These are phyloP conservation scores for Phaeotremella fagi DNA, from an alignment of 768 basidiomycete species.

Conservation along the genomic window DNA sequence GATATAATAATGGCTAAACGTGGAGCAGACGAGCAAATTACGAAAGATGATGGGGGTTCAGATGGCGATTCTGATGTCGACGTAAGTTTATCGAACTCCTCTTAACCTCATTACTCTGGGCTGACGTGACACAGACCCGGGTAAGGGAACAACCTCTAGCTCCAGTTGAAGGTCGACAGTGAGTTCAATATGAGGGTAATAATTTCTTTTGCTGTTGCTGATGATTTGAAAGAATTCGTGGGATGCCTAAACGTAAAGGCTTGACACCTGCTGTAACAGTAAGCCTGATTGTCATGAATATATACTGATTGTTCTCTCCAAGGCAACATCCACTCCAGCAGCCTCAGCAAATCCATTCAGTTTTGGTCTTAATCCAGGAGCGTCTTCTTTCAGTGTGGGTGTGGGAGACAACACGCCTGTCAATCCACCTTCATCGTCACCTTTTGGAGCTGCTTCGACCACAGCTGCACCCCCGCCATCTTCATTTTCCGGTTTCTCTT, in stretches of 20 bases:
- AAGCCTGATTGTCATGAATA: background rate
- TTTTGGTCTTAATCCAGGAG: background rate
- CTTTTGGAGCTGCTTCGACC: slow-evolving; percentile 6
- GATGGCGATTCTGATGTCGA: slow-evolving; percentile 30
- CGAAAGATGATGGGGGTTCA: slow-evolving; percentile 33
- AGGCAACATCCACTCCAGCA: background rate
- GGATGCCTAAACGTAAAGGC: slow-evolving; percentile 43
- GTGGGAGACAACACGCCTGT: background rate
- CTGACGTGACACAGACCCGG: slow-evolving; percentile 22
- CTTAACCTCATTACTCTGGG: background rate
- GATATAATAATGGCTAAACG: slow-evolving; percentile 47
- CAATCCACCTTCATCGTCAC: slow-evolving; percentile 1
- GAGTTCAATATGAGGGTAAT: slow-evolving; percentile 2
- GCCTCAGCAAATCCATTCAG: background rate
- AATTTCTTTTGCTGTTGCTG: background rate
- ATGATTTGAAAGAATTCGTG: slow-evolving; percentile 25
- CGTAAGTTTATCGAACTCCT: slow-evolving; percentile 10
- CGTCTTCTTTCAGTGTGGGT: background rate
- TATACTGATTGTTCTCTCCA: background rate
- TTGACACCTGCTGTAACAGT: background rate
- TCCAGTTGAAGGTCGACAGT: slow-evolving; percentile 37
- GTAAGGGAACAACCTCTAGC: slow-evolving; percentile 19
- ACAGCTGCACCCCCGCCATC: slow-evolving; percentile 1
- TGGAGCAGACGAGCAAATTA: slow-evolving; percentile 40
- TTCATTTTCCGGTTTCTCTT: slow-evolving; percentile 16